Percentiles rank a stretch among this genome's conserved stretches.
These are phyloP conservation scores for Daldinia caldariorum DNA, from an alignment of 495 filamentous ascomycete species.

Conservation along the genomic window DNA sequence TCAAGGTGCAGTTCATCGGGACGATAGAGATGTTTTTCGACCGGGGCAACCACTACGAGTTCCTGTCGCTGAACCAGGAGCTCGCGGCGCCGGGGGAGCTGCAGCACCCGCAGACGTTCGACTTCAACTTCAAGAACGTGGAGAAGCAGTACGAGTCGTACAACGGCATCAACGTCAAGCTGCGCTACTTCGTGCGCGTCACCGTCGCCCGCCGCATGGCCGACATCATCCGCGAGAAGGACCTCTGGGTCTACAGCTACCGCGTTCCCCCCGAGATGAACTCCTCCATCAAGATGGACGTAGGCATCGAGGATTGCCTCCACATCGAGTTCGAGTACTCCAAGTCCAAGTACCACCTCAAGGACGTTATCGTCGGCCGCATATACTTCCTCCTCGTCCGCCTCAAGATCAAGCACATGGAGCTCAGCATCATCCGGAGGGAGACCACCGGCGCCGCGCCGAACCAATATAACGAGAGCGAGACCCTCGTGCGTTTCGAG, in stretches of 20 bases:
- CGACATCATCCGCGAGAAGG: slow-evolving; percentile 98
- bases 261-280: slow-evolving; percentile 98
- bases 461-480: slow-evolving; percentile 99
- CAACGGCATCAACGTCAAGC: slow-evolving; percentile 98
- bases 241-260: slow-evolving; percentile 99
- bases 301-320: slow-evolving; percentile 98
- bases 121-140: slow-evolving; percentile 99
- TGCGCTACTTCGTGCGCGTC: slow-evolving; percentile 97
- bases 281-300: slow-evolving; percentile 99
- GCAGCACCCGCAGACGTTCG: slow-evolving; percentile 97
- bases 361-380: slow-evolving; percentile 98
- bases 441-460: slow-evolving; percentile 98
- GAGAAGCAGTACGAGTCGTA: slow-evolving; percentile 99
- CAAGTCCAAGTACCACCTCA: slow-evolving; percentile 98
- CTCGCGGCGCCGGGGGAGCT: slow-evolving; percentile 96
- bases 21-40: slow-evolving; percentile 99
- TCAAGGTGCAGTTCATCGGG: slow-evolving; percentile 99
- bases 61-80: slow-evolving; percentile 94
- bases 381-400: slow-evolving; percentile 99
- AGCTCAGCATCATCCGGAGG: slow-evolving; percentile 94
- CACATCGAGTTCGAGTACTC: slow-evolving; percentile 99
- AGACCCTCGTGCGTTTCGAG: slow-evolving; percentile 97
- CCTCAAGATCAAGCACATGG: slow-evolving; percentile 99
- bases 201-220: slow-evolving; percentile 97
- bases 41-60: slow-evolving; percentile 98